Evolutionary conservation across 306 rosid species (phyloP), one percentile per base, ranked within the genome.

Genomic region (Prosopis cineraria): DNA sequence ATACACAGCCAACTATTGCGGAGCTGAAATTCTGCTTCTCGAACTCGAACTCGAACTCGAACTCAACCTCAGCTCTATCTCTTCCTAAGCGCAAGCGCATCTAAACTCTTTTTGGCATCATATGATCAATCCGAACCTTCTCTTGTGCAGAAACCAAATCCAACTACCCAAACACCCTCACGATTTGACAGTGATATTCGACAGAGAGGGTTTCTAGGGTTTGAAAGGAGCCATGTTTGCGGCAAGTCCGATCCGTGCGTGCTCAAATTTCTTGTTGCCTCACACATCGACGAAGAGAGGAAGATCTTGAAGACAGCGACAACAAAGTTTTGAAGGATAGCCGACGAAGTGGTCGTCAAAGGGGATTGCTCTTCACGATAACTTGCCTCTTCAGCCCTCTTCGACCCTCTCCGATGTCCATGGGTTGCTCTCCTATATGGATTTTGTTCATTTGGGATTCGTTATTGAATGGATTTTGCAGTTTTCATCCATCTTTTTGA

Each of bases 171-270:
- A n/a, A n/a, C n/a, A n/a, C n/a, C n/a, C n/a, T n/a, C n/a, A n/a
- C n/a, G n/a, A n/a, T 30, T 78, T 86, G 41, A 93, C 93, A 43
- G 88, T 0, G 62, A 91, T 76, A 72, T 77, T 80, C 0, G 96
- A 88, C 85, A 66, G 76, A 73, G 80, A 93, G 88, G 45, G 87
- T 87, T 72, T 90, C 91, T 8, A 93, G 90, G 67, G 92, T 87
- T 78, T 88, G 89, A 56, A 90, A 72, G 19, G 98, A 91, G 12
- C 97, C 98, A 70, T 91, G 97, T 41, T 77, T 86, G 3, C 97
- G 94, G 86, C 97, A 91, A 43, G 85, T 85, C 22, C 94, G 93
- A 85, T 91, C 91, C 16, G 93, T 87, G 83, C 98, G 91, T 2
- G 91, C 96, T n/a, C 91, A 85, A 70, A 93, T 86, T 83, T 91